phyloP scores from a whole-genome alignment of 1,139 yeast genomes.

The Lodderomyces parapsilosis region DNA sequence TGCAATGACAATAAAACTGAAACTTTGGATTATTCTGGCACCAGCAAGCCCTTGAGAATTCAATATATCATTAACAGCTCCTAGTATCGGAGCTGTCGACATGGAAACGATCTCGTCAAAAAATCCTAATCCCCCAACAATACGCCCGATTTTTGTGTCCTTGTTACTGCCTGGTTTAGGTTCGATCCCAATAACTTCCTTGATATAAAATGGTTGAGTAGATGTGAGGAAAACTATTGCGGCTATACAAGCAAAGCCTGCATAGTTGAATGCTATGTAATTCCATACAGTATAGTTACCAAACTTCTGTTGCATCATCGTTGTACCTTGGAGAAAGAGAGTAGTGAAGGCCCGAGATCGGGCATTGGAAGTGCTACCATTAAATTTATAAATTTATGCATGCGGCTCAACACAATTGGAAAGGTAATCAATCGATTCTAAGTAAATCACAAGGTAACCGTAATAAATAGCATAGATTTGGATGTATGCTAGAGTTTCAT shows the following conservation, averaged over 20 bases:
- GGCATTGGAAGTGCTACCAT: not conserved
- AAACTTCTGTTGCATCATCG: no score
- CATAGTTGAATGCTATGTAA: constrained; percentile 23
- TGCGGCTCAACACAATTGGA: no score
- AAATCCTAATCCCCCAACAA: constrained; percentile 61
- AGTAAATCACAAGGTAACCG: no score
- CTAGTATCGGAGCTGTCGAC: constrained; percentile 58
- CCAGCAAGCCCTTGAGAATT: constrained; percentile 34
- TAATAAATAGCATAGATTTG: no score
- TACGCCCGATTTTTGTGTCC: constrained; percentile 47
- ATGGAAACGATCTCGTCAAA: constrained; percentile 62
- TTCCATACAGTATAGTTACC: constrained; percentile 20
- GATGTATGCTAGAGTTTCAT: no score
- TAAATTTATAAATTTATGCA: no score
- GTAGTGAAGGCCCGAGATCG: not conserved
- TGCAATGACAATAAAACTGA: constrained; percentile 50
- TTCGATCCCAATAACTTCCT: constrained; percentile 50
- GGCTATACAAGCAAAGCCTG: constrained; percentile 54
- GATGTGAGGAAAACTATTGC: constrained; percentile 66
- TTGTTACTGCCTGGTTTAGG: constrained; percentile 11
- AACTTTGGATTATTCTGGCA: constrained; percentile 49
- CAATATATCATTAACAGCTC: constrained; percentile 57
- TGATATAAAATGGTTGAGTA: constrained; percentile 65
- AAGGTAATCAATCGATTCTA: no score
- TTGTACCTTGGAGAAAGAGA: not conserved